phyloP scores from a whole-genome alignment of 2,329 filamentous ascomycete genomes.

The Cryphonectria japonica region DNA sequence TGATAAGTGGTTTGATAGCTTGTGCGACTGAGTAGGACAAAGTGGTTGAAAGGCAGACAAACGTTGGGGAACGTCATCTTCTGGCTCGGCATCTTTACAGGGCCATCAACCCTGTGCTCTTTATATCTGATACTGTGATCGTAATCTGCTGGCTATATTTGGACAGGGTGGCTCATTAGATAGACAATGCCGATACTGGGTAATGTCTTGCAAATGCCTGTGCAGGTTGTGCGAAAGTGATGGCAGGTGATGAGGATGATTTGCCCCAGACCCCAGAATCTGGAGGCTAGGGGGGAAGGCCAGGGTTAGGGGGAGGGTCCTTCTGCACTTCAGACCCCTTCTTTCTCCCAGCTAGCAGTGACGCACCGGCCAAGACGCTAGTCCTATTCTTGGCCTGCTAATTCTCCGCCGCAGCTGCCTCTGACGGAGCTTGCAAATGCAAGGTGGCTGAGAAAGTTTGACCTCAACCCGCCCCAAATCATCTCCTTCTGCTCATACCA shows the following conservation, averaged over 20 bases:
- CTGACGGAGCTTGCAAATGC: conserved; percentile 5
- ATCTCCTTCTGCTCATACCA: conserved; percentile 6
- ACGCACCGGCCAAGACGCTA: conserved; percentile 13
- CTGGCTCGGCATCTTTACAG: conserved; percentile 78
- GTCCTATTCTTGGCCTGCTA: background rate
- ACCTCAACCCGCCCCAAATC: conserved; percentile 2
- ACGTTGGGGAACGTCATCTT: conserved; percentile 75
- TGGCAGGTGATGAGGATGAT: background rate
- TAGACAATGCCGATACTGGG: background rate
- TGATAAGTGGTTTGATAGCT: conserved; percentile 44
- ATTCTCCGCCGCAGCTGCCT: conserved; percentile 11
- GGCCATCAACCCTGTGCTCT: conserved; percentile 69
- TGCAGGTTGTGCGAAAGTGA: background rate
- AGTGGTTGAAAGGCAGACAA: conserved; percentile 63
- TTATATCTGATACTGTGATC: conserved; percentile 60
- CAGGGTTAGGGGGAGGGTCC: background rate
- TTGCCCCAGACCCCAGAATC: background rate
- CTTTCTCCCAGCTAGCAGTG: background rate
- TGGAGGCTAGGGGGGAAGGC: background rate
- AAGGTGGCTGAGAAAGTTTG: conserved; percentile 21
- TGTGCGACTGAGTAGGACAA: conserved; percentile 68
- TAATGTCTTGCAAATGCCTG: background rate
- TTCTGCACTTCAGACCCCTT: background rate
- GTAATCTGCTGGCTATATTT: too few relatives aligned
- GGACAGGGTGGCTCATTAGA: background rate